phyloP scores from a whole-genome alignment of 2,329 filamentous ascomycete species.

The Microcyclospora pomicola region DNA sequence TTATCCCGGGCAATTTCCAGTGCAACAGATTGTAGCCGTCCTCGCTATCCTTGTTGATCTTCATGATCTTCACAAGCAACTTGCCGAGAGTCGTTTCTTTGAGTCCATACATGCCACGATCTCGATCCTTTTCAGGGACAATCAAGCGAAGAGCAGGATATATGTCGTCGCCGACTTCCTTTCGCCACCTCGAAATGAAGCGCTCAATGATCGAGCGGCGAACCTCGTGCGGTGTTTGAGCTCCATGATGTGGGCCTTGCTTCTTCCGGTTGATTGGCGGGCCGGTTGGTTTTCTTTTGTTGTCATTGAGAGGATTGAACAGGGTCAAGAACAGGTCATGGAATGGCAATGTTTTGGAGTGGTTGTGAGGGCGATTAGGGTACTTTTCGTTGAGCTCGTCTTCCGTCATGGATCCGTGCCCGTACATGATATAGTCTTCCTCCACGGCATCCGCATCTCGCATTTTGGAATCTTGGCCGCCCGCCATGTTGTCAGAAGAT shows the following conservation, averaged over 20 bases:
- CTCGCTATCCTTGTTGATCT: conserved; percentile 79
- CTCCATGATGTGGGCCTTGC: conserved; percentile 43
- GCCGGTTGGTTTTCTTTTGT: conserved; percentile 56
- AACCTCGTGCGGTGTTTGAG: conserved; percentile 53
- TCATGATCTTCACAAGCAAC: conserved; percentile 79
- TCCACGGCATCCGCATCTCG: conserved; percentile 29
- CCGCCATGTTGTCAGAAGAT: conserved; percentile 13
- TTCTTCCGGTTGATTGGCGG: conserved; percentile 42
- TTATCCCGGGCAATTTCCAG: conserved; percentile 78
- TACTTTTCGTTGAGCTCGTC: conserved; percentile 46
- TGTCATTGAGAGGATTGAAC: conserved; percentile 69
- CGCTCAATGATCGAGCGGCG: conserved; percentile 68
- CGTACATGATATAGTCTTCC: conserved; percentile 38
- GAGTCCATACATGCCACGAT: conserved; percentile 82
- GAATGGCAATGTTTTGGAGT: conserved; percentile 66
- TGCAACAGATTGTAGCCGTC: conserved; percentile 75
- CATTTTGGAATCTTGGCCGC: conserved; percentile 22
- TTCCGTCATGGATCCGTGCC: conserved; percentile 28
- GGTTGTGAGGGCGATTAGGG: conserved; percentile 69
- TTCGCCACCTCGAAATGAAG: conserved; percentile 78
- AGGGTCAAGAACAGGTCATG: conserved; percentile 62
- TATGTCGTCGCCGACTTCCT: conserved; percentile 79
- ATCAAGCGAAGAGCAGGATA: conserved; percentile 88
- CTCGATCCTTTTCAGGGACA: conserved; percentile 80
- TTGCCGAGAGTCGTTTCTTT: conserved; percentile 89